Percentiles rank a stretch among this genome's conserved stretches.
Evolutionary conservation across 1,284 basidiomycete genomes (phyloP).

Genomic region (Cutaneotrichosporon cavernicola): DNA sequence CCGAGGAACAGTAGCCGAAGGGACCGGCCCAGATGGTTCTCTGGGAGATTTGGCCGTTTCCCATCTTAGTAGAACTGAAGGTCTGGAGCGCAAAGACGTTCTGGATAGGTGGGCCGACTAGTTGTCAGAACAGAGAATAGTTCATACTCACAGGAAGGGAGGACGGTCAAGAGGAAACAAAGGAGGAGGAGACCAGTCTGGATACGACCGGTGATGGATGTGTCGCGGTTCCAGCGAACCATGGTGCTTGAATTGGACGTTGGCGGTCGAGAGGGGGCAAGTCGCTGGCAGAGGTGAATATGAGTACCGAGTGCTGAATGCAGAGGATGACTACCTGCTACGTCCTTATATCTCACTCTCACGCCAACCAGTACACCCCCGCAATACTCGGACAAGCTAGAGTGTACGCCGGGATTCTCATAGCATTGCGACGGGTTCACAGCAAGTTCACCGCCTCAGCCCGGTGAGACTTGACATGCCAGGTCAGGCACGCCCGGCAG

Average conservation of each 20-base stretch:
- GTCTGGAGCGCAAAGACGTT: neutral
- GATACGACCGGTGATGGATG: slow-evolving; percentile 1
- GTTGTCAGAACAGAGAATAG: neutral
- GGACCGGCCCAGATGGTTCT: neutral
- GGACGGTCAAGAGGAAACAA: neutral
- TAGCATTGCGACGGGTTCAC: too few relatives aligned
- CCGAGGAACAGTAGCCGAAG: slow-evolving; percentile 2
- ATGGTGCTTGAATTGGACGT: neutral
- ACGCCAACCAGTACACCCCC: neutral
- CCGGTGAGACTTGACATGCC: too few relatives aligned
- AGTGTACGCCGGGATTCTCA: too few relatives aligned
- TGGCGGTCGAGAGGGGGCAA: too few relatives aligned
- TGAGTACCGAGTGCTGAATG: too few relatives aligned
- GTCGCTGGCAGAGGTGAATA: too few relatives aligned
- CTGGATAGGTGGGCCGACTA: slow-evolving; percentile 5
- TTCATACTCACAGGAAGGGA: neutral
- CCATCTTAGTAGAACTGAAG: neutral
- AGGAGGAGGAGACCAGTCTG: neutral
- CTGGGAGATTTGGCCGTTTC: neutral
- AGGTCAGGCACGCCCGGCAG: too few relatives aligned
- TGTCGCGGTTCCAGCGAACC: slow-evolving; percentile 1
- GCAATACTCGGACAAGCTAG: neutral
- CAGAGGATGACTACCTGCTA: too few relatives aligned
- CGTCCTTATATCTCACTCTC: neutral
- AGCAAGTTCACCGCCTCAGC: too few relatives aligned